These are phyloP conservation scores for Nothophytophthora sp. DNA, from an alignment of 352 stramenopile genomes.

Conservation along the genomic window DNA sequence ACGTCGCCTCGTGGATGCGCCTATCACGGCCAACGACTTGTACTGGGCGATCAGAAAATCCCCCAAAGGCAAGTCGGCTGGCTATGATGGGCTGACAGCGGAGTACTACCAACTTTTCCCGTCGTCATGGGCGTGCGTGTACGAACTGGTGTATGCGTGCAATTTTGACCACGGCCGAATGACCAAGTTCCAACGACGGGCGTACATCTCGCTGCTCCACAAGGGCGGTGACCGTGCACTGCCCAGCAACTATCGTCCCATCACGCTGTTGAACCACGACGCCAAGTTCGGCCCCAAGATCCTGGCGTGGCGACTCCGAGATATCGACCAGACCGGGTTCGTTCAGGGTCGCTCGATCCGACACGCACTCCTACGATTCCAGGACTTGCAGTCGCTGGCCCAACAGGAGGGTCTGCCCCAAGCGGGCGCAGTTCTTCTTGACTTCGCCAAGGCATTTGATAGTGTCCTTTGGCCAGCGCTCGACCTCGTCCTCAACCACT, in stretches of 20 bases:
- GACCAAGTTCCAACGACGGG: constrained; percentile 6
- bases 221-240: not conserved
- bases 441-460: constrained; percentile 21
- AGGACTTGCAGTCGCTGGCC: constrained; percentile 10
- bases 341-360: constrained; percentile 7
- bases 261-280: constrained; percentile 17
- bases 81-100: constrained; percentile 4
- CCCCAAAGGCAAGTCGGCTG: constrained; percentile 4
- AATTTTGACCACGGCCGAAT: constrained; percentile 6
- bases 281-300: constrained; percentile 19
- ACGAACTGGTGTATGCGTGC: constrained; percentile 10
- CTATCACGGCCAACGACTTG: constrained; percentile 9
- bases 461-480: constrained; percentile 16
- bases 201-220: constrained; percentile 13
- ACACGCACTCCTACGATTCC: constrained; percentile 7
- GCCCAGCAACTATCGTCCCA: constrained; percentile 5
- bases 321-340: constrained; percentile 14
- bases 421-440: constrained; percentile 7
- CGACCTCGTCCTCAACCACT: constrained; percentile 6
- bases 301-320: not conserved
- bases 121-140: constrained; percentile 6
- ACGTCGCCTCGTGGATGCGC: not conserved
- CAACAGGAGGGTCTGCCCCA: not conserved
- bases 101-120: constrained; percentile 13
- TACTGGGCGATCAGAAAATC: constrained; percentile 11